Evolutionary conservation across 1,284 basidiomycete species (phyloP).

Genomic region (Ustilago tritici): DNA sequence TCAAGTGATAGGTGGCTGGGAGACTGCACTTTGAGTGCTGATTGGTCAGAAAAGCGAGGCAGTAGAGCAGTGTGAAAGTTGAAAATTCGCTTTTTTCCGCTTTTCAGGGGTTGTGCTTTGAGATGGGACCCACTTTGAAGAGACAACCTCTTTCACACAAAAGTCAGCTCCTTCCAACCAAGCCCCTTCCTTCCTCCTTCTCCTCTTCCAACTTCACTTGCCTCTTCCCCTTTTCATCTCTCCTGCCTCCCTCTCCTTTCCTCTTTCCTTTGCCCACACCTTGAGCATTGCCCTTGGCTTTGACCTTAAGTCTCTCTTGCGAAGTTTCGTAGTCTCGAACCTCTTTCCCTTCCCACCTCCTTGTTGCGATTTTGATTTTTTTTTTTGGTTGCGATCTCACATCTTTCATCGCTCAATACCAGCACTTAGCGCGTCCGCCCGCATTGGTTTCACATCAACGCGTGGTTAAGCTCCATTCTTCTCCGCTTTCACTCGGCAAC

Average conservation of each 20-base stretch:
- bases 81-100: neutral
- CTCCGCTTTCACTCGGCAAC: neutral
- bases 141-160: constrained; percentile 2
- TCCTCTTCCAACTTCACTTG: neutral
- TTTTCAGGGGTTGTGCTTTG: neutral
- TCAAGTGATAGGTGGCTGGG: neutral
- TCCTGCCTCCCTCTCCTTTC: neutral
- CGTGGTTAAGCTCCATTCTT: neutral
- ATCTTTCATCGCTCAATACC: neutral
- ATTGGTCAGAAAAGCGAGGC: constrained; percentile 7
- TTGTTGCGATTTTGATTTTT: neutral
- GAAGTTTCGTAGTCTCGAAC: neutral
- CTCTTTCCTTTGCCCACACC: neutral
- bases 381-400: neutral
- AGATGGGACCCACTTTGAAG: neutral
- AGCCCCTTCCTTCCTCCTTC: neutral
- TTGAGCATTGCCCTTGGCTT: neutral
- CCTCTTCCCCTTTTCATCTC: neutral
- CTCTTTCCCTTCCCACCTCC: neutral
- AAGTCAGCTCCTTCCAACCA: neutral
- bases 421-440: constrained; percentile 15
- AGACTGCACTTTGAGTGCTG: neutral
- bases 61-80: constrained; percentile 15
- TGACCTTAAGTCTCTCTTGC: neutral
- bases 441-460: constrained; percentile 8